These are phyloP conservation scores for Colletotrichum phormii DNA, from an alignment of 2,329 filamentous ascomycete species.

Conservation along the genomic window DNA sequence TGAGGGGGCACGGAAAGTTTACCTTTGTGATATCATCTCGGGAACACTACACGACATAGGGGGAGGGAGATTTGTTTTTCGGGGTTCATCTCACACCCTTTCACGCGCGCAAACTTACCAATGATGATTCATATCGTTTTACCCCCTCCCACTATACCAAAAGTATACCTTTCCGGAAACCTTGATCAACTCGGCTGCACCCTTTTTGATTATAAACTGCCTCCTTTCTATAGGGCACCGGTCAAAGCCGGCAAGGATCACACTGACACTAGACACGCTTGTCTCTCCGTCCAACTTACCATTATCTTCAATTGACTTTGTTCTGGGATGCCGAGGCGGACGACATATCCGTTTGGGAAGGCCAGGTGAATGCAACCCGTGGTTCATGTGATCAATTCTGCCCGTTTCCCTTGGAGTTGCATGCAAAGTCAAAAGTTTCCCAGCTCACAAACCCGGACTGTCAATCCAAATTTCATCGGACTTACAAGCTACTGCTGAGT, in stretches of 20 bases:
- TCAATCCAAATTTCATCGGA: background rate
- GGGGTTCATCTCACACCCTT: background rate
- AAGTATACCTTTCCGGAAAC: conserved; percentile 21
- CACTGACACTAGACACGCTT: background rate
- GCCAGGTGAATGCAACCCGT: background rate
- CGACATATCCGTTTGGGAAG: background rate
- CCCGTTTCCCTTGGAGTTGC: background rate
- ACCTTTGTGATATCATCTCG: background rate
- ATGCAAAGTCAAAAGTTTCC: background rate
- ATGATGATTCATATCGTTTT: background rate
- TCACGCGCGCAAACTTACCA: conserved; percentile 2
- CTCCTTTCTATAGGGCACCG: background rate
- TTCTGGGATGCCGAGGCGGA: background rate
- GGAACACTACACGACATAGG: background rate
- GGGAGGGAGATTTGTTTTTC: background rate
- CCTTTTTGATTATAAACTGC: background rate
- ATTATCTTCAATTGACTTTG: background rate
- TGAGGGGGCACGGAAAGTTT: background rate
- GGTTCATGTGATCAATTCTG: background rate
- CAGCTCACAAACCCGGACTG: background rate
- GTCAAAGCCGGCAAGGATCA: background rate
- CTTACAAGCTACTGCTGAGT: background rate
- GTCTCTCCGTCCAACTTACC: background rate
- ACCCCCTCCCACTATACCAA: background rate
- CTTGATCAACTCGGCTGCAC: background rate